A percentile compares a stretch with the other conserved stretches of the same genome.
Evolutionary conservation across 1,284 basidiomycete genomes (phyloP).

Genomic region (Ganoderma sp.): DNA sequence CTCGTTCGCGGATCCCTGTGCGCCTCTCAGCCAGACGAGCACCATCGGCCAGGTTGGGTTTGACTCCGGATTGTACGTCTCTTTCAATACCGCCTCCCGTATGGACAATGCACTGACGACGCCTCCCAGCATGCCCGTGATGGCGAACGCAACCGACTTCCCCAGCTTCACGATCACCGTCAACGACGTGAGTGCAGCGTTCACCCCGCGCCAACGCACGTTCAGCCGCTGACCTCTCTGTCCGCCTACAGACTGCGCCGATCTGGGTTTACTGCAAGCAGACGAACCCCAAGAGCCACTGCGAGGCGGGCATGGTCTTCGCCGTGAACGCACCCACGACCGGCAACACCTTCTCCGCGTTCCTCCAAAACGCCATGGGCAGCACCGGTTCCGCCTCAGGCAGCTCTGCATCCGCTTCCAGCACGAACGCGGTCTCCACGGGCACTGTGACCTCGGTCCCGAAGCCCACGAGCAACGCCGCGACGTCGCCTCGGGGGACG

Average conservation of each 20-base stretch:
- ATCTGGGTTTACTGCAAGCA: slow-evolving; percentile 71
- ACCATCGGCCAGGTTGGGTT: slow-evolving; percentile 59
- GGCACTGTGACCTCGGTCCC: slow-evolving; percentile 1
- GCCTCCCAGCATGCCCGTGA: slow-evolving; percentile 53
- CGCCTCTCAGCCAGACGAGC: slow-evolving; percentile 51
- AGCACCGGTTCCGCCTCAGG: slow-evolving; percentile 19
- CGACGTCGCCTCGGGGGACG: slow-evolving; percentile 7
- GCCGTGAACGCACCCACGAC: slow-evolving; percentile 61
- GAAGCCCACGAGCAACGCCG: slow-evolving; percentile 14
- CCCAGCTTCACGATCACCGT: slow-evolving; percentile 60
- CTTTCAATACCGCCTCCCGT: neutral
- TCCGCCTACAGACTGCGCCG: slow-evolving; percentile 46
- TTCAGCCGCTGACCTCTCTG: slow-evolving; percentile 1
- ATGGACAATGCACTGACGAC: slow-evolving; percentile 5
- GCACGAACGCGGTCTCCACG: slow-evolving; percentile 18
- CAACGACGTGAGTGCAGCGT: slow-evolving; percentile 51
- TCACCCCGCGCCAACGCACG: slow-evolving; percentile 4
- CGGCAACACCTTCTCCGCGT: slow-evolving; percentile 64
- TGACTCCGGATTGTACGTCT: slow-evolving; percentile 64
- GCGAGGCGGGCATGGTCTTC: slow-evolving; percentile 70
- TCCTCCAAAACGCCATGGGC: slow-evolving; percentile 47
- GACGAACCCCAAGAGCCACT: slow-evolving; percentile 53
- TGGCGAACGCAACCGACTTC: slow-evolving; percentile 47
- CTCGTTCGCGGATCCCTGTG: slow-evolving; percentile 62
- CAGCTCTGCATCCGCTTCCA: slow-evolving; percentile 12